Base-by-base conservation (phyloP, 371 early-diverging fungal genomes). In the Circinella umbellata region DNA sequence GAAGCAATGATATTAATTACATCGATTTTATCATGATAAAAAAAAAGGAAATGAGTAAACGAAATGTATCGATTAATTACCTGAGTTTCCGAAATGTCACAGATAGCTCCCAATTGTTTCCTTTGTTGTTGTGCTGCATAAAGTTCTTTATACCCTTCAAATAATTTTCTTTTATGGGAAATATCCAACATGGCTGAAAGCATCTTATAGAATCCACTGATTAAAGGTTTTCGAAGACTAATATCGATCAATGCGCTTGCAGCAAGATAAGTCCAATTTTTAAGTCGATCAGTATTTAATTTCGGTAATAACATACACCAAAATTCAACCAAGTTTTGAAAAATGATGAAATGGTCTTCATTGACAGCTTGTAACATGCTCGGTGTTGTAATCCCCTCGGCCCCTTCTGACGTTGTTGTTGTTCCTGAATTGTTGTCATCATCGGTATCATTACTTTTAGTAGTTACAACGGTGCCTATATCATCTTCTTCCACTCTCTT, bases 181-280 rank as follows among this genome's bases (percentile, higher is more conserved):
- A 88, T 72, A 7, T 70, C 64, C 17, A 93, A 59, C 9, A 88
- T 78, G 4, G 86, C 74, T 0, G 87, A 79, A 39, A 92, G 69
- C 75, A 94, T 85, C 49, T 88, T 89, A 76, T 93, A 93, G 61
- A 91, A 93, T 0, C 92, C 93, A 73, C 90, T 91, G 34, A 94
- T 87, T 4, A 92, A 74, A 0, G 93, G 92, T 59, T 88, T 65
- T 46, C 78, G 71, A 0, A 80, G 64, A 38, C 92, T 90, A 38
- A 85, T 76, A 7, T 80, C 76, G 36, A 92, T 87, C 5, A 90
- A 64, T 18, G 75, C 69, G 13, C 83, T 79, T 6, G 87, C 88
- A n/a, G 87, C 69, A 2, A 85, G 74, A 64, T 82, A 84, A 1
- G 89, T 73, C 93, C 93, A 93, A n/a, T 81, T 76, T 0, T 51